Percentiles rank a stretch among this genome's conserved stretches.
phyloP scores from a whole-genome alignment of 345 rosid species.

The Linum trigynum region DNA sequence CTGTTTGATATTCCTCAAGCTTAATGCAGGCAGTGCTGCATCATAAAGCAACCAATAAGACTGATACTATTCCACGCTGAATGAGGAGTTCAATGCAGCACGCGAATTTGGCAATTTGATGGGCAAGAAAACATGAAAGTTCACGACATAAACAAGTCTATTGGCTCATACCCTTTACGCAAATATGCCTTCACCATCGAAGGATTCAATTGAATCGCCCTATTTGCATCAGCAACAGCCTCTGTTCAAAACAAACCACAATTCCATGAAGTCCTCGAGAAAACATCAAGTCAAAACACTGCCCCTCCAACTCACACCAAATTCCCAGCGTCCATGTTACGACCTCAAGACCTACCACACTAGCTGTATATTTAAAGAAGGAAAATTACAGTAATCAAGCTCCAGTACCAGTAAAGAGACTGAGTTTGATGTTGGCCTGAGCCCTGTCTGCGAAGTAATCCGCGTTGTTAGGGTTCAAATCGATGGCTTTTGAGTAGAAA shows the following conservation, averaged over 20 bases:
- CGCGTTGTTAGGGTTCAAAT: conserved; percentile 47
- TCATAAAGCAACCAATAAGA: conserved; percentile 1
- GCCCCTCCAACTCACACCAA: background rate
- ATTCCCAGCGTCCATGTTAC: too few relatives aligned
- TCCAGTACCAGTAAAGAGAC: conserved; percentile 51
- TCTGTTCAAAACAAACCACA: conserved; percentile 33
- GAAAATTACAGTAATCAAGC: background rate
- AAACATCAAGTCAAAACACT: background rate
- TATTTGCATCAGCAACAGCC: conserved; percentile 74
- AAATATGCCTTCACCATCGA: conserved; percentile 64
- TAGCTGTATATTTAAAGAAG: background rate
- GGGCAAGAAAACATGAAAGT: conserved; percentile 10
- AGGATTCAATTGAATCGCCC: conserved; percentile 68
- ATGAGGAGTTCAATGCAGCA: background rate
- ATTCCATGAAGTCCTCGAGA: background rate
- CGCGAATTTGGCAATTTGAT: background rate
- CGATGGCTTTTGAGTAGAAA: conserved; percentile 71
- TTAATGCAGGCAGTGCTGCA: conserved; percentile 73
- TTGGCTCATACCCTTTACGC: conserved; percentile 52
- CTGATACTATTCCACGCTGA: background rate
- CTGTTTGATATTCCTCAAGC: conserved; percentile 80
- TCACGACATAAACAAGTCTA: background rate
- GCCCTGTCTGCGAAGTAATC: conserved; percentile 84
- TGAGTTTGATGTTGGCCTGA: conserved; percentile 77
- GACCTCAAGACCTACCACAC: background rate